Evolutionary conservation across 1,284 basidiomycete genomes (phyloP).

Genomic region (Moesziomyces globuligerus): DNA sequence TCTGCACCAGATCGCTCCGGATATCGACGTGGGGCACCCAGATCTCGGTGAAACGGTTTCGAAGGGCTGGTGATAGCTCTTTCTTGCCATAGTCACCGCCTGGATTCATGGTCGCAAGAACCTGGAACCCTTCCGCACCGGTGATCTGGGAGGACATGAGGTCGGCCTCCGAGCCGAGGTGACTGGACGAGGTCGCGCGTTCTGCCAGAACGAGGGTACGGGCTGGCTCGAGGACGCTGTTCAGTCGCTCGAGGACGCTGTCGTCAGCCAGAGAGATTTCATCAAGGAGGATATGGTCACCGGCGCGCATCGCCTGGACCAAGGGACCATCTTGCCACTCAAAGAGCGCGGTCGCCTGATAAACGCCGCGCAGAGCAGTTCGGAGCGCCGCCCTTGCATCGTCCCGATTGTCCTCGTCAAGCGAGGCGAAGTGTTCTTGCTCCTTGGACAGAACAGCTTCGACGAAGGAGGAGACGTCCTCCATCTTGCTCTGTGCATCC

Average conservation of each 20-base stretch:
- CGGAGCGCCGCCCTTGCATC: constrained; percentile 41
- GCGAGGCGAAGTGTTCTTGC: constrained; percentile 11
- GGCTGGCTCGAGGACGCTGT: constrained; percentile 92
- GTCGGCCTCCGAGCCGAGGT: constrained; percentile 68
- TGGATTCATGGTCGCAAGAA: constrained; percentile 99
- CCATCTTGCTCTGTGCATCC: constrained; percentile 29
- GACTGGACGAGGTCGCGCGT: constrained; percentile 74
- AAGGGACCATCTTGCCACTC: constrained; percentile 97
- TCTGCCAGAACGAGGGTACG: constrained; percentile 93
- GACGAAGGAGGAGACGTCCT: constrained; percentile 32
- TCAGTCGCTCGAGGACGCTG: constrained; percentile 95
- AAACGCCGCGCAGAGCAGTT: constrained; percentile 70
- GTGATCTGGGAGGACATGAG: constrained; percentile 46
- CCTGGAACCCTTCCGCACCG: constrained; percentile 75
- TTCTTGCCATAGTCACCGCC: constrained; percentile 99
- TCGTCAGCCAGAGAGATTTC: constrained; percentile 99
- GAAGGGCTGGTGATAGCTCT: constrained; percentile 93
- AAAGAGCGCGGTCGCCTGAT: constrained; percentile 78
- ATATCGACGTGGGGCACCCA: constrained; percentile 93
- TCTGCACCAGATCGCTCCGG: constrained; percentile 79
- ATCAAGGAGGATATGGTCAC: constrained; percentile 89
- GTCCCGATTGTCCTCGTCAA: constrained; percentile 8
- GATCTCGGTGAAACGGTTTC: constrained; percentile 98
- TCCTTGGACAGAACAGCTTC: constrained; percentile 20
- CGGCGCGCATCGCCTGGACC: constrained; percentile 87